Conservation (phyloP, 2,329 filamentous ascomycete species). For the Claviceps paspali region DNA sequence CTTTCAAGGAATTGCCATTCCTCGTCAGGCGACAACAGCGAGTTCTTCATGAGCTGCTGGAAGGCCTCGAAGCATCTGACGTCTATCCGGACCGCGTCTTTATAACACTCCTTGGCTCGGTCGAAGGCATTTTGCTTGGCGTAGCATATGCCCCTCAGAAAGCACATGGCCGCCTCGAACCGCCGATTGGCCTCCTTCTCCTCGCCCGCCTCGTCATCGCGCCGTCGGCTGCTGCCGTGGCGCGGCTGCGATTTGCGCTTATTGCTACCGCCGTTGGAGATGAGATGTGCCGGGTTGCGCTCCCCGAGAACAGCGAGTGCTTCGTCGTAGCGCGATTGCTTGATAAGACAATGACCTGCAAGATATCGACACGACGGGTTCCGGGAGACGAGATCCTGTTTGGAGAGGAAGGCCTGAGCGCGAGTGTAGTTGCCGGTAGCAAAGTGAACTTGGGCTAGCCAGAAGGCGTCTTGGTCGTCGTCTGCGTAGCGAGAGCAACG, state of each 20-base stretch:
- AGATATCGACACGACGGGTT: conserved; percentile 86
- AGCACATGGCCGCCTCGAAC: conserved; percentile 96
- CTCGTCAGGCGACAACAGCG: conserved; percentile 74
- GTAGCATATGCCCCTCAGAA: conserved; percentile 81
- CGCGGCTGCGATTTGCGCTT: conserved; percentile 23
- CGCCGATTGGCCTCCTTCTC: conserved; percentile 64
- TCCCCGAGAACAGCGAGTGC: conserved; percentile 78
- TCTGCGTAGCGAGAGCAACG: conserved; percentile 33
- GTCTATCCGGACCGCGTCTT: conserved; percentile 90
- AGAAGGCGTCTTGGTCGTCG: conserved; percentile 87
- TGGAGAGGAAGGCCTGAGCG: conserved; percentile 70
- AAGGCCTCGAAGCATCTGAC: conserved; percentile 98
- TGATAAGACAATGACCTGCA: conserved; percentile 85
- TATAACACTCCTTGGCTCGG: conserved; percentile 94
- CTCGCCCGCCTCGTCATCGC: conserved; percentile 26
- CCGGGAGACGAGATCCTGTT: conserved; percentile 65
- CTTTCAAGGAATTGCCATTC: conserved; percentile 82
- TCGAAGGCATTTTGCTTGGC: conserved; percentile 97
- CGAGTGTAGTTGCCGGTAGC: conserved; percentile 88
- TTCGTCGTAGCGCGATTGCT: conserved; percentile 80
- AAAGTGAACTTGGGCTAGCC: conserved; percentile 97
- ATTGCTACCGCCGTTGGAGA: conserved; percentile 36
- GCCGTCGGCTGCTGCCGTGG: conserved; percentile 16
- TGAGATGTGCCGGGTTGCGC: conserved; percentile 81
- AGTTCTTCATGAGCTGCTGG: conserved; percentile 94